phyloP scores from a whole-genome alignment of 2,329 filamentous ascomycete species.

The Fusarium globosum region DNA sequence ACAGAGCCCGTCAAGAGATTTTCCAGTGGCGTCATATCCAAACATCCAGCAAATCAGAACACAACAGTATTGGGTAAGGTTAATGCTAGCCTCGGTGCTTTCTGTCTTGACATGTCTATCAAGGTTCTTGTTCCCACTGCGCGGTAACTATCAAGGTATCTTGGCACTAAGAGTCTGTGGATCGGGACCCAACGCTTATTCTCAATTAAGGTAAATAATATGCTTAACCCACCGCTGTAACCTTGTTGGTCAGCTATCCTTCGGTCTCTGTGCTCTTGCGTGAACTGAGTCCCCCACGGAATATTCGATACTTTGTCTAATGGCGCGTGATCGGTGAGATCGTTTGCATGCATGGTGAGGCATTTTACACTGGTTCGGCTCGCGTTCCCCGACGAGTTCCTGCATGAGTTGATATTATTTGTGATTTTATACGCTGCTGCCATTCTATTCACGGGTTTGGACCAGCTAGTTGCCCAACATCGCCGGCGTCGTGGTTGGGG shows the following conservation, averaged over 20 bases:
- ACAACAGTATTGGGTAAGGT: not conserved
- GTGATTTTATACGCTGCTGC: not conserved
- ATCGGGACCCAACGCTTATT: not conserved
- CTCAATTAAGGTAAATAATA: constrained; percentile 41
- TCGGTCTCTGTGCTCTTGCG: no score
- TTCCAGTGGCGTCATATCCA: constrained; percentile 2
- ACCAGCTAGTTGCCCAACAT: not conserved
- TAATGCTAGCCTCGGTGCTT: not conserved
- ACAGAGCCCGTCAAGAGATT: not conserved
- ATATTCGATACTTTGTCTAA: not conserved
- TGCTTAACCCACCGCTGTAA: constrained; percentile 37
- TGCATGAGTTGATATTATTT: accelerated
- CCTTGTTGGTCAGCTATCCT: constrained; percentile 2
- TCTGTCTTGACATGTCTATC: constrained; percentile 33
- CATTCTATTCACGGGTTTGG: accelerated
- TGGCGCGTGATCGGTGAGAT: not conserved
- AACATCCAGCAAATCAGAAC: constrained; percentile 19
- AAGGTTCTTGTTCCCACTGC: constrained; percentile 39
- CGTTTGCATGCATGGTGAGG: constrained; percentile 8
- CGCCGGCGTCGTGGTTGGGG: no score
- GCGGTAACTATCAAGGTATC: constrained; percentile 42
- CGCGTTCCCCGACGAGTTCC: not conserved
- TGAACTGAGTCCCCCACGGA: no score
- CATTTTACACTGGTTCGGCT: constrained; percentile 8
- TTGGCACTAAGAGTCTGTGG: constrained; percentile 1